phyloP scores from a whole-genome alignment of 73 alveolate species.

The Vitrella brassicaformis region DNA sequence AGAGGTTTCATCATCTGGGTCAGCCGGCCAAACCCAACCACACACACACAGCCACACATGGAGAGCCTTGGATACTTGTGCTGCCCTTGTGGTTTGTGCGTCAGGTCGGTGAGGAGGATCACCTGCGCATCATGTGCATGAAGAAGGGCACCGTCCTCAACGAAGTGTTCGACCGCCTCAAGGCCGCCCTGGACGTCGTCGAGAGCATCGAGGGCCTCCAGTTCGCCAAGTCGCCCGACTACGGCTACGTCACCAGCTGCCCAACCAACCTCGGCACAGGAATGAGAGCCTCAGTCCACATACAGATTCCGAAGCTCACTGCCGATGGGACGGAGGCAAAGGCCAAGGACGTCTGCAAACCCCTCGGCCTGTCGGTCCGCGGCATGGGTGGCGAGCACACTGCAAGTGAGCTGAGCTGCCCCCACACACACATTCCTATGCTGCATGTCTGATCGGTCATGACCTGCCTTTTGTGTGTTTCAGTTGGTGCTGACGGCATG shows the following conservation, averaged over 20 bases:
- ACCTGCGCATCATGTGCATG: conserved; percentile 8
- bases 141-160: conserved; percentile 9
- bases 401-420: too few species aligned
- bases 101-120: conserved; percentile 25
- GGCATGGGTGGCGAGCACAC: neutral
- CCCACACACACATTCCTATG: too few species aligned
- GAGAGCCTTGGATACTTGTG: too few species aligned
- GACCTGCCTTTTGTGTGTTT: too few species aligned
- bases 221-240: neutral
- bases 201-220: neutral
- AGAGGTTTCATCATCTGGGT: conserved; percentile 5
- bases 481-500: neutral
- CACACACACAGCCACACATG: too few species aligned
- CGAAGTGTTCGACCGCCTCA: conserved; percentile 5
- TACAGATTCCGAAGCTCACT: conserved; percentile 10
- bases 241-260: conserved; percentile 16
- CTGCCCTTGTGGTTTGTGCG: too few species aligned
- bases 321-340: neutral
- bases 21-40: too few species aligned
- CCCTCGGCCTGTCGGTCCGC: neutral
- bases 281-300: conserved; percentile 16
- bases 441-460: too few species aligned
- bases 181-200: neutral
- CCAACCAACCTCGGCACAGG: conserved; percentile 35
- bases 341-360: neutral